phyloP scores from a whole-genome alignment of 257 asterid species.

The Rhazya stricta region DNA sequence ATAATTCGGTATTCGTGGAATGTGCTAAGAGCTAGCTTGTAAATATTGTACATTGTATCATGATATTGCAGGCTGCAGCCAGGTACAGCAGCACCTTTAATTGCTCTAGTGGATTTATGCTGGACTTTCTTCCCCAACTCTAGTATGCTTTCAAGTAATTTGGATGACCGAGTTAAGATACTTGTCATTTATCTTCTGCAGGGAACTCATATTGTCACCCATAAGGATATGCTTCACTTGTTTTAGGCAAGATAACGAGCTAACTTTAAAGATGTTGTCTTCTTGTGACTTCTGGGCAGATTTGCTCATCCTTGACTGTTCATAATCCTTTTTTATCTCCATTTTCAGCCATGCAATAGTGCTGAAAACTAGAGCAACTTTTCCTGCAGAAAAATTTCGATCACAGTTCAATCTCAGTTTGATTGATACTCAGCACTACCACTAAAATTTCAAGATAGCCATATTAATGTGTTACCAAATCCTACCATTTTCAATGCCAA shows the following conservation, averaged over 20 bases:
- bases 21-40: conserved; percentile 3
- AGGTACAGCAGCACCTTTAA: background rate
- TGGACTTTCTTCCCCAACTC: background rate
- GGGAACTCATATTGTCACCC: too few relatives aligned
- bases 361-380: background rate
- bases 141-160: background rate
- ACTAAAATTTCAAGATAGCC: too few relatives aligned
- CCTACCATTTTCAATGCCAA: too few relatives aligned
- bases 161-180: too few relatives aligned
- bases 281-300: too few relatives aligned
- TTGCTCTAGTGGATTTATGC: background rate
- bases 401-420: background rate
- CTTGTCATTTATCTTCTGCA: too few relatives aligned
- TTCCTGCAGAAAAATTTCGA: background rate
- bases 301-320: too few relatives aligned
- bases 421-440: too few relatives aligned
- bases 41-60: background rate
- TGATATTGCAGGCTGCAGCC: background rate
- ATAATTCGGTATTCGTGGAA: conserved; percentile 1
- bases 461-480: too few relatives aligned
- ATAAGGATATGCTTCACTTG: too few relatives aligned
- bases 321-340: background rate
- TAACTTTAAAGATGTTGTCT: too few relatives aligned
- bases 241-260: too few relatives aligned
- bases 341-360: background rate